Conservation (phyloP, 202 grass and related monocot species). For the Eragrostis tef region DNA sequence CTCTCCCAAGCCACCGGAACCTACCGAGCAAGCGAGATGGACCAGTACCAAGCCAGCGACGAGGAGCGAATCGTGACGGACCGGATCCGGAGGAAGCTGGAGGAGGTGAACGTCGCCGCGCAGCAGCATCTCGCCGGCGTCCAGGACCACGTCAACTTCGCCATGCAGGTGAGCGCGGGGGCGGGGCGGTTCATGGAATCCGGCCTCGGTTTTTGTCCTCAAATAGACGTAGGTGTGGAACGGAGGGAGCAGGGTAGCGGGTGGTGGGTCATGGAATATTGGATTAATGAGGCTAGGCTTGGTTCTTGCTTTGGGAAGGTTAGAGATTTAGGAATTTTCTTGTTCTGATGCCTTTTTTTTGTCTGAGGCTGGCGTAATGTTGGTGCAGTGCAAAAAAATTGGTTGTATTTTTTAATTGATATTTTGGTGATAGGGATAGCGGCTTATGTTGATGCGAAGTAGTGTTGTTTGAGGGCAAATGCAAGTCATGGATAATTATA, state of each 20-base stretch:
- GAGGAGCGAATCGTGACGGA: conserved; percentile 74
- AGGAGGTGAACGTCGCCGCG: conserved; percentile 77
- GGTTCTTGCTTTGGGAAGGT: not conserved
- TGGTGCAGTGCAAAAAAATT: not conserved
- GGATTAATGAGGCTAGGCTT: not conserved
- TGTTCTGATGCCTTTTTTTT: not conserved
- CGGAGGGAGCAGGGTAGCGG: not conserved
- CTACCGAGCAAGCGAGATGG: conserved; percentile 36
- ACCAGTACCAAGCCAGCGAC: conserved; percentile 14
- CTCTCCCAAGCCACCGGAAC: conserved; percentile 18
- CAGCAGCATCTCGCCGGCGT: conserved; percentile 71
- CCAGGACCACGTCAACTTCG: conserved; percentile 98
- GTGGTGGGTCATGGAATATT: not conserved
- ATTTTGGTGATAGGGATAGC: not conserved
- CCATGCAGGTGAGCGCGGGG: conserved; percentile 58
- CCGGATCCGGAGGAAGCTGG: conserved; percentile 70
- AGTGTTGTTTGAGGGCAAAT: not conserved
- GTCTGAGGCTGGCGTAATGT: not conserved
- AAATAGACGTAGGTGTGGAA: not conserved
- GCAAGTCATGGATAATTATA: not conserved
- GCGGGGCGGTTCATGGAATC: not conserved
- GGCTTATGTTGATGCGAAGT: not conserved
- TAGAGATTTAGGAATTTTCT: not conserved
- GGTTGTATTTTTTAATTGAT: not conserved
- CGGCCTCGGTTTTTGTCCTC: not conserved